These are phyloP conservation scores for Bruguiera gymnorhiza DNA, from an alignment of 345 rosid genomes.

Conservation along the genomic window DNA sequence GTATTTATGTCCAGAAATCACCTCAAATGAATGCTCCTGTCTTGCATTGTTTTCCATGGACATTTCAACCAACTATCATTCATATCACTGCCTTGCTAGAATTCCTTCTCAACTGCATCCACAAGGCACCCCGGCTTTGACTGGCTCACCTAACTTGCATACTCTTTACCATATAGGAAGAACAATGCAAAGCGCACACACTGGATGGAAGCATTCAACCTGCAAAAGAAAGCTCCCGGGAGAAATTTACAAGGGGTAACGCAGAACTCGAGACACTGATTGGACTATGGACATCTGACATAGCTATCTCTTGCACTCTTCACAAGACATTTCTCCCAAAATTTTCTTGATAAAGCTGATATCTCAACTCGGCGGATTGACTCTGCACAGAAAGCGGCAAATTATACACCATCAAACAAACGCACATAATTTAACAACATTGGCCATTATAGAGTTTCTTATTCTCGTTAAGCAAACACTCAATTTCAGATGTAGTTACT, in stretches of 20 bases:
- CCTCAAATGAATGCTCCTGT: slow-evolving; percentile 32
- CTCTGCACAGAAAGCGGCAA: slow-evolving; percentile 34
- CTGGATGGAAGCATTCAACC: slow-evolving; percentile 37
- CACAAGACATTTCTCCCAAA: slow-evolving; percentile 32
- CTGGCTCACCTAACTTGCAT: slow-evolving; percentile 26
- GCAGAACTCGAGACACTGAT: slow-evolving; percentile 29
- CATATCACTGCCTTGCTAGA: slow-evolving; percentile 19
- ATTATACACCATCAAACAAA: slow-evolving; percentile 1
- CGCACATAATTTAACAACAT: background rate
- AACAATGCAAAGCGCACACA: slow-evolving; percentile 44
- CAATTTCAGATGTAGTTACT: background rate
- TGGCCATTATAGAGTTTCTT: background rate
- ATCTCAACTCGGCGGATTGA: slow-evolving; percentile 29
- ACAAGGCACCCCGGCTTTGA: slow-evolving; percentile 22
- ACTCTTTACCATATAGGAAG: slow-evolving; percentile 35
- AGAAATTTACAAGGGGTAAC: slow-evolving; percentile 36
- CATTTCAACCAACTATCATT: slow-evolving; percentile 8
- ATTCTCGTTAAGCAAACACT: background rate
- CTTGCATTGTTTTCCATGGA: slow-evolving; percentile 25
- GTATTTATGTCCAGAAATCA: slow-evolving; percentile 51
- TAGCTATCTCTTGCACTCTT: slow-evolving; percentile 19
- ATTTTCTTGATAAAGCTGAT: slow-evolving; percentile 29
- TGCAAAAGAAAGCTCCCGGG: slow-evolving; percentile 31
- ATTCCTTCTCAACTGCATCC: slow-evolving; percentile 22
- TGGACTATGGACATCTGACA: slow-evolving; percentile 27